phyloP scores from a whole-genome alignment of 1,284 basidiomycete species.

The Rhodotorula sp. region DNA sequence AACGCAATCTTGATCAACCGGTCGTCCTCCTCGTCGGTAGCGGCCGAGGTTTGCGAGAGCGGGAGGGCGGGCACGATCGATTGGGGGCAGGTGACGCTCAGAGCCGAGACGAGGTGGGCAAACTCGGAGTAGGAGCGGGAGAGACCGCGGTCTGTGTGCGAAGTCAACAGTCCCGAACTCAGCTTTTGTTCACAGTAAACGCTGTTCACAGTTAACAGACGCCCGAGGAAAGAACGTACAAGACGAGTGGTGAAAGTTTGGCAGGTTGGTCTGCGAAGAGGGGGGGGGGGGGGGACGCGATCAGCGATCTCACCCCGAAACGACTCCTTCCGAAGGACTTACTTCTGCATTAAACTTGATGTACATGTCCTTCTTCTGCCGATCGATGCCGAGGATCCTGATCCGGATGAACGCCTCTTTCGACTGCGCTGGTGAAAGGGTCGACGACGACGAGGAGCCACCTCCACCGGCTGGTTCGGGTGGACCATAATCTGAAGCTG shows the following conservation, averaged over 20 bases:
- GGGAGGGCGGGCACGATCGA: constrained; percentile 85
- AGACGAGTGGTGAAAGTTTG: constrained; percentile 70
- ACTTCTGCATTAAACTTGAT: constrained; percentile 91
- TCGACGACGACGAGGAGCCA: neutral
- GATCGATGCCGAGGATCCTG: constrained; percentile 80
- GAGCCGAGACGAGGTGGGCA: constrained; percentile 30
- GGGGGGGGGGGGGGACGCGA: neutral
- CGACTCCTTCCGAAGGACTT: constrained; percentile 42
- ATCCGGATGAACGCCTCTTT: constrained; percentile 78
- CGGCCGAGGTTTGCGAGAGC: constrained; percentile 84
- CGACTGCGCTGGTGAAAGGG: neutral
- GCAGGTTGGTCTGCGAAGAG: constrained; percentile 74
- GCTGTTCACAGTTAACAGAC: constrained; percentile 79
- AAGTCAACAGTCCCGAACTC: neutral
- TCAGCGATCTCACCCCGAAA: neutral
- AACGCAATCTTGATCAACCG: constrained; percentile 85
- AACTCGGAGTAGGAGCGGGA: constrained; percentile 43
- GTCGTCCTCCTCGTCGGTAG: constrained; percentile 92
- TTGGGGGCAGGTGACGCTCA: constrained; percentile 43
- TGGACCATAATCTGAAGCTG: neutral
- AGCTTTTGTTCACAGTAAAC: constrained; percentile 50
- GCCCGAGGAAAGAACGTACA: constrained; percentile 40
- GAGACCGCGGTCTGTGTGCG: constrained; percentile 28
- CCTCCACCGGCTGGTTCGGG: neutral
- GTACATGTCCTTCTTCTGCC: constrained; percentile 87